phyloP scores from a whole-genome alignment of 805 yeast species.

The Saccharomycopsis sp. region DNA sequence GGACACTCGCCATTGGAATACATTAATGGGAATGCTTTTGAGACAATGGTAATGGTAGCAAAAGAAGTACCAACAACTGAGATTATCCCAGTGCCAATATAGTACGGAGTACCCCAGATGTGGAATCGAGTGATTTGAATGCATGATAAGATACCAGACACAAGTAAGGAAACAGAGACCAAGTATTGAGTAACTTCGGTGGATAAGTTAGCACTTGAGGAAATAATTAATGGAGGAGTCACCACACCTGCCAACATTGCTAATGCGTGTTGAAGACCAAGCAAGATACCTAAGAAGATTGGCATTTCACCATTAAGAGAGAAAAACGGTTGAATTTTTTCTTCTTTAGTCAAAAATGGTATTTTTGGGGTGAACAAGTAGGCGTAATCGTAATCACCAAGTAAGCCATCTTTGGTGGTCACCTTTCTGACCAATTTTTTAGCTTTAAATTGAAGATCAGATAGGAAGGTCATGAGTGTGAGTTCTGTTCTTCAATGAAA shows the following conservation, averaged over 20 bases:
- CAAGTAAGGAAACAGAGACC: slow-evolving; percentile 67
- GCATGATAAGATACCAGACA: slow-evolving; percentile 58
- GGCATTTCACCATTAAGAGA: slow-evolving; percentile 80
- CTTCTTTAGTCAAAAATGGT: slow-evolving; percentile 49
- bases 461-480: not conserved
- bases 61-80: slow-evolving; percentile 91
- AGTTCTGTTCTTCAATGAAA: too few species aligned
- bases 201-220: slow-evolving; percentile 53
- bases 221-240: slow-evolving; percentile 73
- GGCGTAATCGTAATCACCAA: slow-evolving; percentile 85
- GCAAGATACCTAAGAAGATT: slow-evolving; percentile 59
- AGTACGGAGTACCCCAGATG: slow-evolving; percentile 65
- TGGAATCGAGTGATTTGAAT: slow-evolving; percentile 79
- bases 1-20: slow-evolving; percentile 67
- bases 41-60: slow-evolving; percentile 77
- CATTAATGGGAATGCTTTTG: slow-evolving; percentile 74
- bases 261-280: slow-evolving; percentile 83
- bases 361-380: slow-evolving; percentile 73
- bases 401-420: slow-evolving; percentile 70
- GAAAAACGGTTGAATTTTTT: slow-evolving; percentile 69
- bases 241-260: slow-evolving; percentile 92
- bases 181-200: slow-evolving; percentile 47
- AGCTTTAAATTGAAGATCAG: slow-evolving; percentile 11
- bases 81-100: slow-evolving; percentile 79
- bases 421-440: slow-evolving; percentile 32